phyloP scores from a whole-genome alignment of 2,329 filamentous ascomycete species.

The Cercospora sojina region DNA sequence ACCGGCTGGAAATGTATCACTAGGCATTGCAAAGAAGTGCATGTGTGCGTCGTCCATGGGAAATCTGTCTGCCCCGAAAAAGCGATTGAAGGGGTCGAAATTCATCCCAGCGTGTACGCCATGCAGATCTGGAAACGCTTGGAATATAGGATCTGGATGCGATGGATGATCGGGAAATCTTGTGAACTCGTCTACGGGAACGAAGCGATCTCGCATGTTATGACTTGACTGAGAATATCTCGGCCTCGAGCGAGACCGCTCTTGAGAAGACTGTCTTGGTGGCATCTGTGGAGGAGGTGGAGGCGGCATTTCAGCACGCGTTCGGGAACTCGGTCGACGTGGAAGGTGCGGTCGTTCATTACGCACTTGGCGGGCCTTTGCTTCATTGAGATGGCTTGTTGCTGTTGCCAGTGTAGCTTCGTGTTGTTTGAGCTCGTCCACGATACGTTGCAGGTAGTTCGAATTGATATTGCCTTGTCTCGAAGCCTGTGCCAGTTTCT shows the following conservation, averaged over 20 bases:
- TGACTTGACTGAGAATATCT: constrained; percentile 5
- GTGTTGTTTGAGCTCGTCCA: constrained; percentile 31
- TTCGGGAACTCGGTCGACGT: constrained; percentile 14
- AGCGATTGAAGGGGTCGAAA: constrained; percentile 21
- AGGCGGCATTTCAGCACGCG: constrained; percentile 8
- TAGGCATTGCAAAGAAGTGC: constrained; percentile 27
- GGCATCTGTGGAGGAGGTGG: constrained; percentile 10
- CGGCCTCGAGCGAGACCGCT: constrained; percentile 13
- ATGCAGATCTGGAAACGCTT: constrained; percentile 24
- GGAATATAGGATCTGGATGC: constrained; percentile 24
- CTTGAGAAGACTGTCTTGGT: background rate
- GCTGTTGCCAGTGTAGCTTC: constrained; percentile 24
- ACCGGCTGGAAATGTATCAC: constrained; percentile 7
- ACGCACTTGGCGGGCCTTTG: constrained; percentile 14
- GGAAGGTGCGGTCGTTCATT: constrained; percentile 11
- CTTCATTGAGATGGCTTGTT: constrained; percentile 18
- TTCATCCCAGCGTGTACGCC: constrained; percentile 14
- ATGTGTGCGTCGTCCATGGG: constrained; percentile 17
- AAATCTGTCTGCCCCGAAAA: constrained; percentile 19
- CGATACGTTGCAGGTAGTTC: constrained; percentile 25
- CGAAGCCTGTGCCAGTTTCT: constrained; percentile 31
- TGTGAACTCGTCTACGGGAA: constrained; percentile 19
- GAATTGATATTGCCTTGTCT: constrained; percentile 27
- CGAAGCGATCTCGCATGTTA: constrained; percentile 9
- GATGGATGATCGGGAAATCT: constrained; percentile 19